These are phyloP conservation scores for Lecanicillium sp. DNA, from an alignment of 2,329 filamentous ascomycete species.

Conservation along the genomic window DNA sequence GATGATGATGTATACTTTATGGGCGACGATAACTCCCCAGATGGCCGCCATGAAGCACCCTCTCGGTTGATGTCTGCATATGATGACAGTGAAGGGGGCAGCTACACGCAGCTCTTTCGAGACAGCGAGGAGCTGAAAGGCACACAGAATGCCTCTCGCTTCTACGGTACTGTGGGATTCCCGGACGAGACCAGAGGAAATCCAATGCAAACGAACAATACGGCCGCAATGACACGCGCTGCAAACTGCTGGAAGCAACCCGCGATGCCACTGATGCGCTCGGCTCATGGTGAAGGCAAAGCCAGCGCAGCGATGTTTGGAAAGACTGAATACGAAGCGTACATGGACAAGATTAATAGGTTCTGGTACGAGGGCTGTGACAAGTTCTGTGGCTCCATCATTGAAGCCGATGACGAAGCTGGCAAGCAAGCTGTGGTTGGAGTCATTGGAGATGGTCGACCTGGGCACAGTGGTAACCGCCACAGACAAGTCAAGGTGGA, in stretches of 20 bases:
- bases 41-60: conserved; percentile 2
- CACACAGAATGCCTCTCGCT: too few species aligned
- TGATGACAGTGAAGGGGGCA: conserved; percentile 6
- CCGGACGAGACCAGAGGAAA: neutral
- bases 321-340: conserved; percentile 2
- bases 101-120: conserved; percentile 6
- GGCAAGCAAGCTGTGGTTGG: conserved; percentile 23
- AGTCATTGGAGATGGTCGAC: conserved; percentile 29
- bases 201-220: neutral
- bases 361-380: conserved; percentile 32
- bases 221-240: neutral
- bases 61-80: conserved; percentile 8
- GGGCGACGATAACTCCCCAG: conserved; percentile 13
- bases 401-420: conserved; percentile 22
- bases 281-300: neutral
- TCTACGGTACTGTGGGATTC: conserved; percentile 2
- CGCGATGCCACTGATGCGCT: too few species aligned
- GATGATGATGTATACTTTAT: conserved; percentile 17
- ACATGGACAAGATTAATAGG: conserved; percentile 6
- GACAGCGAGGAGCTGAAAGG: conserved; percentile 2
- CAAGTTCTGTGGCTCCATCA: conserved; percentile 24
- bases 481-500: conserved; percentile 24
- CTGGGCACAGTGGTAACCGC: conserved; percentile 16
- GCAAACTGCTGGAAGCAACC: too few species aligned
- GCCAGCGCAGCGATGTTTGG: neutral